phyloP scores from a whole-genome alignment of 345 rosid genomes.

The Erodium maritimum region DNA sequence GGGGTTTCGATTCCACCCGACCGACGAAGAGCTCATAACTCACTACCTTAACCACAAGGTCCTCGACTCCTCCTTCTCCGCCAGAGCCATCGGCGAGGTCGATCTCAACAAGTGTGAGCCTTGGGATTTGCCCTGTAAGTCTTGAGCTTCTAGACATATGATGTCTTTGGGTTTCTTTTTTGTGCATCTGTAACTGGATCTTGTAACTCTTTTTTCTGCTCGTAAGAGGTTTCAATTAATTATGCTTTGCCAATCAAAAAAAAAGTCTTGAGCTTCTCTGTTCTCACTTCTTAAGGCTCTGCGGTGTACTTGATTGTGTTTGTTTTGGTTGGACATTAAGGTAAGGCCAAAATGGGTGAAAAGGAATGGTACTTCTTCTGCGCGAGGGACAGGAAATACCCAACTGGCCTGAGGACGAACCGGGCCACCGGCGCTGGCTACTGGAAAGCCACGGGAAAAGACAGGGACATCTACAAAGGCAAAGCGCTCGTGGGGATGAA shows the following conservation, averaged over 20 bases:
- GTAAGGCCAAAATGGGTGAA: constrained; percentile 43
- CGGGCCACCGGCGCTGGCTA: constrained; percentile 48
- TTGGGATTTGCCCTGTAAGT: constrained; percentile 59
- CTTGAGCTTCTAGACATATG: neutral
- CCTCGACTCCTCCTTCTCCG: constrained; percentile 21
- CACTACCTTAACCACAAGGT: constrained; percentile 42
- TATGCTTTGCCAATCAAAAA: too few species aligned
- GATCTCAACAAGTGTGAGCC: constrained; percentile 64
- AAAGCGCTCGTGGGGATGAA: constrained; percentile 79
- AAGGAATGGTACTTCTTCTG: constrained; percentile 78
- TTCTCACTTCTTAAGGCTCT: neutral
- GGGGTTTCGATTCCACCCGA: constrained; percentile 53
- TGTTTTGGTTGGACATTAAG: constrained; percentile 3
- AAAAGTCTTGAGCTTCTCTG: too few species aligned
- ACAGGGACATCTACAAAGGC: constrained; percentile 36
- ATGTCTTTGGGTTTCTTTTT: too few species aligned
- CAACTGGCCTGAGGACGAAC: constrained; percentile 62
- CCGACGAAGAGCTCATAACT: constrained; percentile 49
- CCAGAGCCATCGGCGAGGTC: constrained; percentile 47
- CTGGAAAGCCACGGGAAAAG: constrained; percentile 73
- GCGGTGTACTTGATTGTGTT: too few species aligned
- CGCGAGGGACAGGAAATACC: constrained; percentile 65
- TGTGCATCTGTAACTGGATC: neutral
- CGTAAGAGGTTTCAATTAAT: too few species aligned
- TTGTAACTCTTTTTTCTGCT: too few species aligned